Percentiles rank a stretch among this genome's conserved stretches.
Conservation (phyloP, 768 basidiomycete species). For the Lactarius sanguifluus region DNA sequence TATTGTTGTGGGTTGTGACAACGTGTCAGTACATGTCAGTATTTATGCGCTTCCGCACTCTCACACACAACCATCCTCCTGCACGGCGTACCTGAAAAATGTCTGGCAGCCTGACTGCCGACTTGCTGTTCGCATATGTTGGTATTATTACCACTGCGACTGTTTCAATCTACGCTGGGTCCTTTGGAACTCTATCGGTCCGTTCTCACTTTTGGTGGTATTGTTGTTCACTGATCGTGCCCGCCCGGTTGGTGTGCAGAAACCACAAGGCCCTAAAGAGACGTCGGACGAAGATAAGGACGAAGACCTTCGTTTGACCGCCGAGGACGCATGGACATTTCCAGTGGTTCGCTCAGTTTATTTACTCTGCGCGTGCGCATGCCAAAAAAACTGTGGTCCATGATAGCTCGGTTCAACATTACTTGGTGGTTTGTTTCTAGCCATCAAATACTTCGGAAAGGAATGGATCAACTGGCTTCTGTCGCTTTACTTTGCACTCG, state of each 20-base stretch:
- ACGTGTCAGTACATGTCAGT: background rate
- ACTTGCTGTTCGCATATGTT: conserved; percentile 62
- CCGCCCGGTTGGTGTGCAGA: conserved; percentile 21
- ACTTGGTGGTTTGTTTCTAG: conserved; percentile 64
- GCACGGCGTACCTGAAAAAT: conserved; percentile 3
- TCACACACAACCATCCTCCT: background rate
- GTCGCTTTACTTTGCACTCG: conserved; percentile 70
- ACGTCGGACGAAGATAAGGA: conserved; percentile 51
- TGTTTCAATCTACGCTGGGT: conserved; percentile 66
- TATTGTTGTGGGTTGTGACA: background rate
- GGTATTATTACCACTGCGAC: conserved; percentile 67
- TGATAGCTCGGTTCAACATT: conserved; percentile 65
- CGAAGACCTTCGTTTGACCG: conserved; percentile 58
- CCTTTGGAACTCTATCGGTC: conserved; percentile 67
- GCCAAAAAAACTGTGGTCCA: background rate
- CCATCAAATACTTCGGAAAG: conserved; percentile 74
- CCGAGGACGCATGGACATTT: conserved; percentile 71
- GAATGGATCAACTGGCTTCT: conserved; percentile 83
- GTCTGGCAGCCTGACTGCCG: conserved; percentile 46
- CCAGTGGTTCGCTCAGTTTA: conserved; percentile 56
- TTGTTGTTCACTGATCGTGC: conserved; percentile 7
- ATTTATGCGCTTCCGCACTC: background rate
- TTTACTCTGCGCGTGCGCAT: background rate
- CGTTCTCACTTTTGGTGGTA: conserved; percentile 34
- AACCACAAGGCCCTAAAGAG: conserved; percentile 26